Conservation (phyloP, 805 yeast species). For the Candida khao-thaluensis region DNA sequence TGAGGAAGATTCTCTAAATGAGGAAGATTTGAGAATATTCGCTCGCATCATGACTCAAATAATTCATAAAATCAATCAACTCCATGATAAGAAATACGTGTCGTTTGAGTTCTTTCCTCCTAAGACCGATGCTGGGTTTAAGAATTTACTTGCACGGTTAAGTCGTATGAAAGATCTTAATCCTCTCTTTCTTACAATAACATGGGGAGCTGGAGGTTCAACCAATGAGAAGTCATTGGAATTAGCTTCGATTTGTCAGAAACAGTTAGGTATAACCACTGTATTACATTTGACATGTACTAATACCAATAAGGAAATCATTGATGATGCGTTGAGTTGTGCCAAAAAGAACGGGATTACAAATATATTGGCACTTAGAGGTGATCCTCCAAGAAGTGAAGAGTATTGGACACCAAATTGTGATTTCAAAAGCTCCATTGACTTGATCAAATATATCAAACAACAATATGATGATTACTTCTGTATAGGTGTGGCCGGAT, state of each 20-base stretch:
- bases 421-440: conserved; percentile 77
- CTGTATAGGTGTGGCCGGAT: conserved; percentile 95
- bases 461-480: conserved; percentile 72
- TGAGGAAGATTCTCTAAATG: too few relatives aligned
- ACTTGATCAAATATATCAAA: conserved; percentile 79
- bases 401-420: conserved; percentile 57
- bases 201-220: conserved; percentile 99
- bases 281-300: conserved; percentile 96
- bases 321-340: conserved; percentile 72
- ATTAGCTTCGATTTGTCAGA: conserved; percentile 73
- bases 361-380: conserved; percentile 89
- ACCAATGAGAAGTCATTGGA: conserved; percentile 85
- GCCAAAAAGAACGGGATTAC: conserved; percentile 80
- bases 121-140: conserved; percentile 84
- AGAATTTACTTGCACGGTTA: conserved; percentile 82
- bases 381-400: conserved; percentile 87
- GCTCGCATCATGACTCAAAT: conserved; percentile 11
- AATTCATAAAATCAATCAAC: conserved; percentile 47
- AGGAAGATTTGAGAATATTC: too few relatives aligned
- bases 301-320: conserved; percentile 72
- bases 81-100: conserved; percentile 53
- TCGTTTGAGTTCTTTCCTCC: conserved; percentile 98
- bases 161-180: conserved; percentile 84
- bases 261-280: conserved; percentile 78
- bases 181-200: conserved; percentile 86